Conservation (phyloP, 75 land plant species). For the Pinus albicaulis region DNA sequence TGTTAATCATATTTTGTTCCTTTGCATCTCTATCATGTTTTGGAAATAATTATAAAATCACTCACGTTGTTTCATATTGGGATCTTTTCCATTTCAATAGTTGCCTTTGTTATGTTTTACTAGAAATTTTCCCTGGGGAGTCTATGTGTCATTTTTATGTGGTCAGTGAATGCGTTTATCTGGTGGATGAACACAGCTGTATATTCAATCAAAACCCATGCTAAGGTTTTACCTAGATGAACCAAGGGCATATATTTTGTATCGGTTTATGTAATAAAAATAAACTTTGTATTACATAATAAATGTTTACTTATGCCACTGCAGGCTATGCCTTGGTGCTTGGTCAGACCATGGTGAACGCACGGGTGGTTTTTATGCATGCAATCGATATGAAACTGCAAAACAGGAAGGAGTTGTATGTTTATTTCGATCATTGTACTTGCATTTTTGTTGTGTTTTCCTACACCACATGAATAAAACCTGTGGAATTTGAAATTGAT, state of each 20-base stretch:
- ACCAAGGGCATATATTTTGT: neutral
- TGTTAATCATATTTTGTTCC: neutral
- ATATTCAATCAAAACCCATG: neutral
- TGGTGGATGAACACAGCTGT: conserved; percentile 2
- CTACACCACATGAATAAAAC: neutral
- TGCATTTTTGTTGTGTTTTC: conserved; percentile 1
- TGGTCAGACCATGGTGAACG: conserved; percentile 99
- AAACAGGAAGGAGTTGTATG: conserved; percentile 96
- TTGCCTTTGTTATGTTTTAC: neutral
- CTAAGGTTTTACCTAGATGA: neutral
- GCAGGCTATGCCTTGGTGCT: conserved; percentile 95
- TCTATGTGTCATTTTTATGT: neutral
- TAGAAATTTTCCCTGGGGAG: neutral
- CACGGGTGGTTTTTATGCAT: conserved; percentile 97
- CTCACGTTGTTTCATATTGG: neutral
- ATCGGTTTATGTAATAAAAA: neutral
- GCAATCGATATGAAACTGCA: conserved; percentile 96
- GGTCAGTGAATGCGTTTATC: neutral
- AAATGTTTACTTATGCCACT: neutral
- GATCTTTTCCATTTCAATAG: neutral
- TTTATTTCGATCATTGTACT: neutral
- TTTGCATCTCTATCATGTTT: neutral
- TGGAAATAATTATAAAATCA: neutral
- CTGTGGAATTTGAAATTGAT: neutral
- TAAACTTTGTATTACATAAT: neutral